phyloP scores from a whole-genome alignment of 2,329 filamentous ascomycete genomes.

The Ophiostoma perfectum region DNA sequence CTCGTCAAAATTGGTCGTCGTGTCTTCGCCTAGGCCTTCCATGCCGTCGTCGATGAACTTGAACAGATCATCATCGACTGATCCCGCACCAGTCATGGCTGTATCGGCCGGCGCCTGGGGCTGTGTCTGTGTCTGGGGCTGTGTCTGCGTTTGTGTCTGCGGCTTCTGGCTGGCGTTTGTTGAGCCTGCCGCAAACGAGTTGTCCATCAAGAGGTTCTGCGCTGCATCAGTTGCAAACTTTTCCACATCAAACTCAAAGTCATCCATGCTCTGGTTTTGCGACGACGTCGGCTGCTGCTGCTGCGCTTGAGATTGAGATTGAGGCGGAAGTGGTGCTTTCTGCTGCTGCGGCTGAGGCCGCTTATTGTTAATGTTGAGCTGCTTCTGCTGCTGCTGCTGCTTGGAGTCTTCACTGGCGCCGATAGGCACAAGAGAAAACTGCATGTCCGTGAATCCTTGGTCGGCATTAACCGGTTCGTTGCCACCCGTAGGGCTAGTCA shows the following conservation, averaged over 20 bases:
- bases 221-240: conserved; percentile 37
- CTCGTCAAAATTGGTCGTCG: conserved; percentile 45
- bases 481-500: conserved; percentile 19
- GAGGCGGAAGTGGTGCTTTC: neutral
- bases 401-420: conserved; percentile 19
- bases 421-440: conserved; percentile 48
- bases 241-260: conserved; percentile 43
- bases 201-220: conserved; percentile 28
- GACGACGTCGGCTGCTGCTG: conserved; percentile 11
- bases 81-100: neutral
- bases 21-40: conserved; percentile 34
- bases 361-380: neutral
- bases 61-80: conserved; percentile 41
- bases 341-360: neutral
- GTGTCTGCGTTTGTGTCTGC: neutral
- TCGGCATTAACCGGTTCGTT: conserved; percentile 33
- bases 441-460: conserved; percentile 52
- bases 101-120: conserved; percentile 12
- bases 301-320: too few relatives aligned
- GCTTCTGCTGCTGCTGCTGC: conserved; percentile 20
- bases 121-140: conserved; percentile 14
- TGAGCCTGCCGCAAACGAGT: conserved; percentile 17
- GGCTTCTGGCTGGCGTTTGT: conserved; percentile 9
- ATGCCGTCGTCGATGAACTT: conserved; percentile 41
- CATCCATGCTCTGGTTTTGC: conserved; percentile 25